Evolutionary conservation across 2,329 filamentous ascomycete species (phyloP).

Genomic region (Cladophialophora carrionii): DNA sequence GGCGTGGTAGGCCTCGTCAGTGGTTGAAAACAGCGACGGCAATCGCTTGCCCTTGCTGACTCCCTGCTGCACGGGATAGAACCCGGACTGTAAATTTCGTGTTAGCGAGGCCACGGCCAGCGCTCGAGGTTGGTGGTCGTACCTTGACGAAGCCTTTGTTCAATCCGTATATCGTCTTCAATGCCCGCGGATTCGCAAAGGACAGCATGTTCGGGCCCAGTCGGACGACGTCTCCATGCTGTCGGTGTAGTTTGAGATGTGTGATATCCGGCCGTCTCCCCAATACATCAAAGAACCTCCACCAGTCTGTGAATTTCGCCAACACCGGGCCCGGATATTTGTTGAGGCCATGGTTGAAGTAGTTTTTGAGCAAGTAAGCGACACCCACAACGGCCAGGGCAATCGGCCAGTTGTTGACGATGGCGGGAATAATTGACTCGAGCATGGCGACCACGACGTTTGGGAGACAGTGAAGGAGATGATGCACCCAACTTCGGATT

Average conservation of each 20-base stretch:
- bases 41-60: constrained; percentile 69
- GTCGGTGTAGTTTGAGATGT: constrained; percentile 67
- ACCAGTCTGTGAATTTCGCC: constrained; percentile 71
- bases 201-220: constrained; percentile 74
- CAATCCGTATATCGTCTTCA: constrained; percentile 77
- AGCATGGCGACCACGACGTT: constrained; percentile 25
- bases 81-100: constrained; percentile 63
- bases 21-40: constrained; percentile 75
- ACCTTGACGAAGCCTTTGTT: constrained; percentile 83
- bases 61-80: constrained; percentile 78
- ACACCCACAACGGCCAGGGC: constrained; percentile 27
- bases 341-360: constrained; percentile 39
- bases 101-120: neutral
- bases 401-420: constrained; percentile 33
- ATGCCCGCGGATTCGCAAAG: constrained; percentile 71
- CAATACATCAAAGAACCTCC: constrained; percentile 72
- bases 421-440: constrained; percentile 31
- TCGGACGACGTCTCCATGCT: constrained; percentile 74
- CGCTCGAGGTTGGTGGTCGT: constrained; percentile 32
- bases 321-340: constrained; percentile 71
- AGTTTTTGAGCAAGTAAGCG: constrained; percentile 33
- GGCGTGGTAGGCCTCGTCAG: constrained; percentile 72
- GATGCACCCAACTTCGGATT: neutral
- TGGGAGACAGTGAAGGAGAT: neutral
- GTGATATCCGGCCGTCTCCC: constrained; percentile 68